These are phyloP conservation scores for Ustilago trichophora DNA, from an alignment of 1,284 basidiomycete species.

Conservation along the genomic window DNA sequence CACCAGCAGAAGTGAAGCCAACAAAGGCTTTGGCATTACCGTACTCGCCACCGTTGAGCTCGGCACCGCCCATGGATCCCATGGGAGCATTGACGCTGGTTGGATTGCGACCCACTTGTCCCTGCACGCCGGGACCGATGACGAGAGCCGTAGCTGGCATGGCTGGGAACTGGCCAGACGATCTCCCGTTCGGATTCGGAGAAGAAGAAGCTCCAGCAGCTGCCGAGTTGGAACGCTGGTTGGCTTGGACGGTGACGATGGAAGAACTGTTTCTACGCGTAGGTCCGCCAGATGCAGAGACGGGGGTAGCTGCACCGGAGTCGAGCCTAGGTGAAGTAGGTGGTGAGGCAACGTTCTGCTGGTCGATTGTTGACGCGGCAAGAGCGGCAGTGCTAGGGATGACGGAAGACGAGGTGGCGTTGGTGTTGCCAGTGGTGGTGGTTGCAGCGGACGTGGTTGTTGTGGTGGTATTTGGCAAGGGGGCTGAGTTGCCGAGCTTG, in stretches of 20 bases:
- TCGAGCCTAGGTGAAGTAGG: slow-evolving; percentile 29
- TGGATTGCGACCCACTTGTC: slow-evolving; percentile 44
- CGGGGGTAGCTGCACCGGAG: slow-evolving; percentile 14
- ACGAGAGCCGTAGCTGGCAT: slow-evolving; percentile 59
- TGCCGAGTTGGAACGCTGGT: slow-evolving; percentile 3
- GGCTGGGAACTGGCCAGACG: slow-evolving; percentile 14
- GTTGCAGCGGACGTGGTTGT: background rate
- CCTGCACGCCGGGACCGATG: slow-evolving; percentile 62
- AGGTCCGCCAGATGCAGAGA: slow-evolving; percentile 1
- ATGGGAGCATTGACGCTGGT: slow-evolving; percentile 33
- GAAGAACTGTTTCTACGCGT: slow-evolving; percentile 22
- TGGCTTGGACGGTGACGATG: slow-evolving; percentile 18
- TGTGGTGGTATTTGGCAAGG: background rate
- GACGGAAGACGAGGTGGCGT: background rate
- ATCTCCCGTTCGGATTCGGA: slow-evolving; percentile 26
- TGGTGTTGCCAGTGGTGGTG: no score
- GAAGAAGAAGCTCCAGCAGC: slow-evolving; percentile 16
- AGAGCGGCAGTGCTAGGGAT: slow-evolving; percentile 27
- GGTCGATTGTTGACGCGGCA: slow-evolving; percentile 24
- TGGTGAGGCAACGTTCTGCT: slow-evolving; percentile 18
- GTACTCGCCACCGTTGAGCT: slow-evolving; percentile 27
- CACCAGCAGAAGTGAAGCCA: slow-evolving; percentile 51
- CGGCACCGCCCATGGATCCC: slow-evolving; percentile 28
- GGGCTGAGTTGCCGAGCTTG: slow-evolving; percentile 16
- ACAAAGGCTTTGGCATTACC: slow-evolving; percentile 54